A percentile compares a stretch with the other conserved stretches of the same genome.
Conservation (phyloP, 306 rosid genomes). For the Carpinus viminea region DNA sequence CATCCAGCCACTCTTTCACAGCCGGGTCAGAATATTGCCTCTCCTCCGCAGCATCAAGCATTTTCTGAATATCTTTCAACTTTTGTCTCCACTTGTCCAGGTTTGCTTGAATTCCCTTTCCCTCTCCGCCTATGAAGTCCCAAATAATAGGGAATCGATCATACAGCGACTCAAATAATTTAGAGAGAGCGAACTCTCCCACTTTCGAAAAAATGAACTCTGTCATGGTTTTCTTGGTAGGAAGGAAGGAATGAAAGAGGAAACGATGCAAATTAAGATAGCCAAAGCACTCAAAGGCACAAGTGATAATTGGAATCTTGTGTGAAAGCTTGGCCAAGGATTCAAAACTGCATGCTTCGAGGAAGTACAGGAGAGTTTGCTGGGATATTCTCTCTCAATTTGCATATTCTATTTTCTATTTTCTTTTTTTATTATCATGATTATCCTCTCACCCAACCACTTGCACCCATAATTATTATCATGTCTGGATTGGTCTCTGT, state of each 20-base stretch:
- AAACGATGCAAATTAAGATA: not conserved
- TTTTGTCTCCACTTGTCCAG: not conserved
- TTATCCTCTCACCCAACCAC: no score
- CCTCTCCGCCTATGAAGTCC: not conserved
- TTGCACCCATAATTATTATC: no score
- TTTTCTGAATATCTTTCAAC: not conserved
- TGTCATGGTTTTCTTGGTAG: no score
- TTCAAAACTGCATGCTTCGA: no score
- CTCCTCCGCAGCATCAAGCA: slow-evolving; percentile 4
- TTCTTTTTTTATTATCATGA: no score
- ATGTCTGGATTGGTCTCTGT: no score
- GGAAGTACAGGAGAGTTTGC: no score
- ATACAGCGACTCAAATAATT: not conserved
- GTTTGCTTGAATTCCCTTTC: not conserved
- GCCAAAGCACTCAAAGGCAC: not conserved
- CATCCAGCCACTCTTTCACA: slow-evolving; percentile 8
- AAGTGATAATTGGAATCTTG: not conserved
- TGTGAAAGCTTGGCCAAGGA: no score
- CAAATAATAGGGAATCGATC: not conserved
- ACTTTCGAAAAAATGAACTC: no score
- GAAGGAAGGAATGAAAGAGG: no score
- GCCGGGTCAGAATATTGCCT: not conserved
- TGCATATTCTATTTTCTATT: no score
- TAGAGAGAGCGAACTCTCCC: not conserved
- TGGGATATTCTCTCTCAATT: no score